Conservation (phyloP, 345 rosid genomes). For the Pugionium dolabratum region DNA sequence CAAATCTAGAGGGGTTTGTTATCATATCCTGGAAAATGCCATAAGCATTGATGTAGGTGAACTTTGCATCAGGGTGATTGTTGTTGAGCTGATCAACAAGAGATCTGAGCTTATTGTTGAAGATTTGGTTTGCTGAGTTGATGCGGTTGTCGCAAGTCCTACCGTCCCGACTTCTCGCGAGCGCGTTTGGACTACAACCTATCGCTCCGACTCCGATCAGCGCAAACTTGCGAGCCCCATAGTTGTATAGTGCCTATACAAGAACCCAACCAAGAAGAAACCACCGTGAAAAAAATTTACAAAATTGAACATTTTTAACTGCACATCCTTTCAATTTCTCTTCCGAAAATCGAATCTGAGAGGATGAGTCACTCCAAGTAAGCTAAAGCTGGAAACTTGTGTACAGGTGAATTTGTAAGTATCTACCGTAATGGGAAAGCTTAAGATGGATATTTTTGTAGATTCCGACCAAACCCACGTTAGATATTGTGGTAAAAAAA, state of each 20-base stretch:
- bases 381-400: neutral
- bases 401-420: too few species aligned
- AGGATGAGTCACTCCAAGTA: neutral
- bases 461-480: neutral
- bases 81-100: slow-evolving; percentile 56
- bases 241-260: slow-evolving; percentile 50
- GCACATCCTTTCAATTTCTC: neutral
- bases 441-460: neutral
- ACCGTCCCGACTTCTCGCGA: slow-evolving; percentile 41
- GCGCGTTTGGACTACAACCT: slow-evolving; percentile 72
- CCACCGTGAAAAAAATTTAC: neutral
- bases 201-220: slow-evolving; percentile 60
- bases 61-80: slow-evolving; percentile 50
- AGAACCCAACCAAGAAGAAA: neutral
- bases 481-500: neutral
- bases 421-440: too few species aligned
- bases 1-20: slow-evolving; percentile 37
- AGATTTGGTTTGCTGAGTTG: slow-evolving; percentile 51
- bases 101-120: slow-evolving; percentile 54
- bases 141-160: slow-evolving; percentile 47
- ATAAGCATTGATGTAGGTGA: slow-evolving; percentile 51
- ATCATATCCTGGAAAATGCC: slow-evolving; percentile 70
- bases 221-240: slow-evolving; percentile 65
- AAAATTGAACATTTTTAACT: neutral
- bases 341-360: neutral